Evolutionary conservation across 306 rosid genomes (phyloP), one percentile per base, ranked within the genome.

Genomic region (Inga leiocalycina): DNA sequence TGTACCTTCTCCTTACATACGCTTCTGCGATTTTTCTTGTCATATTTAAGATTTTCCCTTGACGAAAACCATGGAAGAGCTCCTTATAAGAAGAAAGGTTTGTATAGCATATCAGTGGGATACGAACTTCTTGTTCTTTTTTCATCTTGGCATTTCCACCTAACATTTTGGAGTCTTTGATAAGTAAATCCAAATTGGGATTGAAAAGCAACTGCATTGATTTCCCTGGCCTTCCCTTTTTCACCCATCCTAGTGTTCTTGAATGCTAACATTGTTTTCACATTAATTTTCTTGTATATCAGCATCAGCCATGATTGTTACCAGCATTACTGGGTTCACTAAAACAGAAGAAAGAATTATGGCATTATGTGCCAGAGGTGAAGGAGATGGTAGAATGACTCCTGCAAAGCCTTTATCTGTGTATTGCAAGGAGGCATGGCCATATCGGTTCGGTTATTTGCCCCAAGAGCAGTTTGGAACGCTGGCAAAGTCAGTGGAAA

Each of bases 401-500:
- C 13, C 3, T 10, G 49, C 49, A 45, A 10, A 45, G 49, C 13
- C 49, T 10, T 45, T 10, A 45, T 45, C 49, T 96, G 98, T 83
- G 30, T 27, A 80, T 77, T 17, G 34, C 3, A 3, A 32, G 34
- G 3, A 32, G 34, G 34, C 34, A 32, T 3, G 34, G 34, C 34
- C 34, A 32, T 32, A 32, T 32, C 34, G 3, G 34, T 32, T 32
- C 34, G 10, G 4, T 46, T 46, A 9, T 46, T 46, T 3, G 8
- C 59, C 59, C 4, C 19, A 92, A 3, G n/a, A 16, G 56, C 82
- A 81, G 69, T 61, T 78, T 51, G 74, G 64, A 34, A 92, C 79
- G 87, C 90, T 84, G 37, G 85, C 85, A 39, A 75, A 88, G 92
- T 64, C 87, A 66, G 85, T 93, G 97, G 98, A 93, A 93, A 52